Conservation (phyloP, 495 filamentous ascomycete genomes). For the Penicillium soppii region DNA sequence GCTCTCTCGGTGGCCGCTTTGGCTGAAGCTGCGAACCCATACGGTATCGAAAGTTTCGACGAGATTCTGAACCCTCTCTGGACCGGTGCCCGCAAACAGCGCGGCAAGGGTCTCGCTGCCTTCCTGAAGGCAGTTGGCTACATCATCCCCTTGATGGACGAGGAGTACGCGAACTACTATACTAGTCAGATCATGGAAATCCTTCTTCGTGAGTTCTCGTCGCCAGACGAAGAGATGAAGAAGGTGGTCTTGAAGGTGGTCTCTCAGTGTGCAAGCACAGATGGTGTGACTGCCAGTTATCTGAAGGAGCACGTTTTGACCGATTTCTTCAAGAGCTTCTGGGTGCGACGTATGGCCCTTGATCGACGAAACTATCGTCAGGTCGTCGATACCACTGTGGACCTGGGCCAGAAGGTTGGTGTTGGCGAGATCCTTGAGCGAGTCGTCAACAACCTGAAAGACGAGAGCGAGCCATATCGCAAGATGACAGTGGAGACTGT, state of each 20-base stretch:
- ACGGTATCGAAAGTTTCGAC: conserved; percentile 98
- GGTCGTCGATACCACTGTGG: conserved; percentile 97
- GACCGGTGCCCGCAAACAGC: conserved; percentile 92
- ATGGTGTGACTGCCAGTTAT: conserved; percentile 92
- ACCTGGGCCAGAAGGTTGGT: conserved; percentile 95
- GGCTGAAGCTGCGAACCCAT: conserved; percentile 94
- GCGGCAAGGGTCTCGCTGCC: conserved; percentile 92
- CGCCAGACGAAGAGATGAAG: conserved; percentile 99
- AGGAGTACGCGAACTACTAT: conserved; percentile 99
- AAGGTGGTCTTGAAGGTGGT: conserved; percentile 97
- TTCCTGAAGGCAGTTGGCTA: conserved; percentile 98
- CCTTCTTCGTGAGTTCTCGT: conserved; percentile 90
- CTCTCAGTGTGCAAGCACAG: conserved; percentile 92
- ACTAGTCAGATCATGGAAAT: conserved; percentile 99
- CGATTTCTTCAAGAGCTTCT: conserved; percentile 99
- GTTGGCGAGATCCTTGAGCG: conserved; percentile 92
- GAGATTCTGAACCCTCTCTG: conserved; percentile 96
- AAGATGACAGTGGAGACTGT: conserved; percentile 99
- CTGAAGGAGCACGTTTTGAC: conserved; percentile 91
- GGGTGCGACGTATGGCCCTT: conserved; percentile 94
- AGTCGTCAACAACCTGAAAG: conserved; percentile 92
- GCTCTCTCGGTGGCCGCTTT: conserved; percentile 93
- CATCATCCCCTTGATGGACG: conserved; percentile 99
- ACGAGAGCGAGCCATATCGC: conserved; percentile 95
- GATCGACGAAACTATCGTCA: conserved; percentile 97